Evolutionary conservation across 192 early-diverging fungal genomes (phyloP).

Genomic region (Mortierella alpina): DNA sequence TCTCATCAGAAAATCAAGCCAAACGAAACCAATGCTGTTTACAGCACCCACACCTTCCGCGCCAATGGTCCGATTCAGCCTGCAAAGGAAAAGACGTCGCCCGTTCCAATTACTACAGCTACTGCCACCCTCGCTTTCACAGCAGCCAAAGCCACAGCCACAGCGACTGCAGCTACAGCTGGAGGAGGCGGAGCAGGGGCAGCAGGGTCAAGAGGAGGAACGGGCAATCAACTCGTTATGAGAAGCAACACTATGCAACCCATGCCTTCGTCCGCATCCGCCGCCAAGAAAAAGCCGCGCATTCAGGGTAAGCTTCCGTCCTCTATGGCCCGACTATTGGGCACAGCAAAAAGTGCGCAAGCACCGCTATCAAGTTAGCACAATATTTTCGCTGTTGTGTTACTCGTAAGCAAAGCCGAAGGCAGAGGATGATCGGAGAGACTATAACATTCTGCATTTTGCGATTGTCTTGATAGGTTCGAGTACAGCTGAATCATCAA

Average conservation of each 20-base stretch:
- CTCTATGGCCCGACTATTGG: not conserved
- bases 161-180: not conserved
- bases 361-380: no score
- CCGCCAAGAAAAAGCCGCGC: conserved; percentile 39
- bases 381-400: no score
- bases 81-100: conserved; percentile 8
- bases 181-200: not conserved
- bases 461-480: no score
- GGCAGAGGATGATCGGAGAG: no score
- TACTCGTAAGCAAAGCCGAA: no score
- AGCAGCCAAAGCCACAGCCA: not conserved
- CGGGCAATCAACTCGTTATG: conserved; percentile 3
- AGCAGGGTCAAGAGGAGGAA: not conserved
- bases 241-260: conserved; percentile 6
- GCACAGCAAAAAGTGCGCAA: not conserved
- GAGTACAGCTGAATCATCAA: not conserved
- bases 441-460: no score
- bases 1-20: conserved; percentile 31
- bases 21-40: conserved; percentile 25
- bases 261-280: conserved; percentile 21
- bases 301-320: conserved; percentile 11
- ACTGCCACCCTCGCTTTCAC: not conserved
- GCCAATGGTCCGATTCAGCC: not conserved
- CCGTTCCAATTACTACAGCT: not conserved
- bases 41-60: conserved; percentile 40